phyloP scores from a whole-genome alignment of 169 alveolate species.

The Babesia bovis region DNA sequence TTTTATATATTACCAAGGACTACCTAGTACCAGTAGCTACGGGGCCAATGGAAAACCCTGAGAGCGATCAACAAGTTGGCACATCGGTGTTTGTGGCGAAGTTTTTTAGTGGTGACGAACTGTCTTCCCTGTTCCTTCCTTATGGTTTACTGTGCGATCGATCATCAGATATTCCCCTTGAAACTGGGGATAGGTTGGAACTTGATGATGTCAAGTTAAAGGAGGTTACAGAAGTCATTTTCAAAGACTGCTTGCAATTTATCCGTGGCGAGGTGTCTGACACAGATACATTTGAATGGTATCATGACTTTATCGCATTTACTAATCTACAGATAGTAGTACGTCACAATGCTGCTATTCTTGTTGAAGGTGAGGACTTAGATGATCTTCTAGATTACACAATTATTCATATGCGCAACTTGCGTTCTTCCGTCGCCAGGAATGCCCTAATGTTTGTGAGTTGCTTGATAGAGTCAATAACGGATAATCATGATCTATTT shows the following conservation, averaged over 20 bases:
- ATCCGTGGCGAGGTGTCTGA: not conserved
- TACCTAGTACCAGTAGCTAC: no score
- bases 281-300: slow-evolving; percentile 30
- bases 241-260: slow-evolving; percentile 22
- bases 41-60: not conserved
- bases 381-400: slow-evolving; percentile 30
- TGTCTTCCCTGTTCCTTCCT: slow-evolving; percentile 40
- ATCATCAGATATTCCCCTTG: not conserved
- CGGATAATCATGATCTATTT: not conserved
- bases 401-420: slow-evolving; percentile 28
- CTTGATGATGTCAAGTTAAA: not conserved
- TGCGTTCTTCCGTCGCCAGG: slow-evolving; percentile 56
- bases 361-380: slow-evolving; percentile 4
- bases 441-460: slow-evolving; percentile 32
- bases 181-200: not conserved
- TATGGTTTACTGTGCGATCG: slow-evolving; percentile 32
- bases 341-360: slow-evolving; percentile 10
- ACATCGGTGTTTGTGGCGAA: slow-evolving; percentile 21
- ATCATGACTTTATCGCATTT: slow-evolving; percentile 48
- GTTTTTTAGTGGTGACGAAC: slow-evolving; percentile 27
- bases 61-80: not conserved
- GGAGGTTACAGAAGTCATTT: not conserved
- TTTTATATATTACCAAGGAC: no score
- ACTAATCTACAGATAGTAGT: slow-evolving; percentile 62
- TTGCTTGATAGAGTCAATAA: not conserved